Evolutionary conservation across 805 yeast species (phyloP).

Genomic region (Wilhelminamyces savonicus): DNA sequence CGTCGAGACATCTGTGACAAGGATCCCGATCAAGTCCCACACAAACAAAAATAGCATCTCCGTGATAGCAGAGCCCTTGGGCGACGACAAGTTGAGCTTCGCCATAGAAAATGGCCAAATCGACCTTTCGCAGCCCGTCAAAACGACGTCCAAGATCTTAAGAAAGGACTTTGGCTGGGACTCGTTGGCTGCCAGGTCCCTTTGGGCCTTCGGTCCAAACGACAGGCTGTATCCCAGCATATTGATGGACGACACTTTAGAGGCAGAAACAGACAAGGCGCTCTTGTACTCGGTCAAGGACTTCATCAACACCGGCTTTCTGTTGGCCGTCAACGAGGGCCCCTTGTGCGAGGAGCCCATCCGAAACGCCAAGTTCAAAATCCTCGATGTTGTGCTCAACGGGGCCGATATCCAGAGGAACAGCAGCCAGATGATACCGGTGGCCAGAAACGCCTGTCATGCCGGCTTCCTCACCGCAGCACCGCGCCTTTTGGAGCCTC

Average conservation of each 20-base stretch:
- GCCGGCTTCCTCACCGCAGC: conserved; percentile 71
- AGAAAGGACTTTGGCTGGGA: conserved; percentile 71
- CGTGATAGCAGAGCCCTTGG: conserved; percentile 71
- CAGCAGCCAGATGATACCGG: conserved; percentile 72
- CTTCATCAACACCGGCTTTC: conserved; percentile 68
- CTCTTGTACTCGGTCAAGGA: conserved; percentile 41
- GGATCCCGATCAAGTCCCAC: conserved; percentile 36
- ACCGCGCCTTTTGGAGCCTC: conserved; percentile 80
- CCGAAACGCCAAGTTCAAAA: conserved; percentile 60
- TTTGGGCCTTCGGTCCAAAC: conserved; percentile 73
- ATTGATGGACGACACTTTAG: conserved; percentile 65
- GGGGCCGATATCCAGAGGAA: conserved; percentile 43
- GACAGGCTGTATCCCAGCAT: conserved; percentile 42
- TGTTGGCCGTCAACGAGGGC: conserved; percentile 79
- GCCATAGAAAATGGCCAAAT: conserved; percentile 52
- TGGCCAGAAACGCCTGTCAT: conserved; percentile 79
- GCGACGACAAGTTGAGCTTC: conserved; percentile 37
- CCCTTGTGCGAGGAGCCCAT: conserved; percentile 89
- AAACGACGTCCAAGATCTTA: conserved; percentile 47
- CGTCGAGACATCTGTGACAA: conserved; percentile 55
- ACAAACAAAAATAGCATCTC: conserved; percentile 53
- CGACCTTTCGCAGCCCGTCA: conserved; percentile 26
- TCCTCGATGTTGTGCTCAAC: conserved; percentile 55
- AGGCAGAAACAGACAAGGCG: conserved; percentile 58
- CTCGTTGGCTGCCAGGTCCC: conserved; percentile 69